Conservation (phyloP, 352 stramenopile species). For the Globisporangium yorkense region DNA sequence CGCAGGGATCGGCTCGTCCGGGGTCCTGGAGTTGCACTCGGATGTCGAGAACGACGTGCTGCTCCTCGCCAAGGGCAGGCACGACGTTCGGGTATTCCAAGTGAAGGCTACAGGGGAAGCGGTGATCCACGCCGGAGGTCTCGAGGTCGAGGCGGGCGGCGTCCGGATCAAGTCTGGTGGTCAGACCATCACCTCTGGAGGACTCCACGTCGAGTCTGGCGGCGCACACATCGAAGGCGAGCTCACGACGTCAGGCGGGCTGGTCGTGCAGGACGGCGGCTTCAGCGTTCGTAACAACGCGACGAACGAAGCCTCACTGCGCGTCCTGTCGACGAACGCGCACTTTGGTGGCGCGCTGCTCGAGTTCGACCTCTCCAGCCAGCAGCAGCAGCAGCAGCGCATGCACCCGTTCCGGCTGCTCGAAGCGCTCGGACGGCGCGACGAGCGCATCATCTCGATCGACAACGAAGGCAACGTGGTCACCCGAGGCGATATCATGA, state of each 20-base stretch:
- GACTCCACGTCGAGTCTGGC: constrained; percentile 45
- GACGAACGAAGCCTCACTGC: constrained; percentile 39
- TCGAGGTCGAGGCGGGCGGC: constrained; percentile 46
- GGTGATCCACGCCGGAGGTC: constrained; percentile 43
- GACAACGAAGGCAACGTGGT: constrained; percentile 42
- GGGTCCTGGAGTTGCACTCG: constrained; percentile 13
- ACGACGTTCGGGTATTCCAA: constrained; percentile 42
- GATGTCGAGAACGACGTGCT: constrained; percentile 13
- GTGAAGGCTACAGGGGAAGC: constrained; percentile 44
- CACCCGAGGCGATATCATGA: constrained; percentile 45
- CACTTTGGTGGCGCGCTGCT: constrained; percentile 53
- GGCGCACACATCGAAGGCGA: constrained; percentile 48
- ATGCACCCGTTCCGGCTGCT: constrained; percentile 39
- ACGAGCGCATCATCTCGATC: constrained; percentile 27
- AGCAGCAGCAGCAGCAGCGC: constrained; percentile 14
- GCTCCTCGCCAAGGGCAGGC: constrained; percentile 22
- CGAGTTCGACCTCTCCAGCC: constrained; percentile 29
- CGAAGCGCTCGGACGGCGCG: constrained; percentile 22
- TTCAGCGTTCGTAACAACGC: constrained; percentile 37
- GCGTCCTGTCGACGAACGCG: constrained; percentile 32
- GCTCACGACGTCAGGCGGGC: constrained; percentile 48
- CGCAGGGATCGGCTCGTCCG: constrained; percentile 10
- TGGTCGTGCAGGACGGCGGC: constrained; percentile 56
- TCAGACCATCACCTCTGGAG: constrained; percentile 51
- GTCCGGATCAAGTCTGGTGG: constrained; percentile 50